A percentile compares a stretch with the other conserved stretches of the same genome.
Conservation (phyloP, 441 rosid species). For the Populus hybrid region DNA sequence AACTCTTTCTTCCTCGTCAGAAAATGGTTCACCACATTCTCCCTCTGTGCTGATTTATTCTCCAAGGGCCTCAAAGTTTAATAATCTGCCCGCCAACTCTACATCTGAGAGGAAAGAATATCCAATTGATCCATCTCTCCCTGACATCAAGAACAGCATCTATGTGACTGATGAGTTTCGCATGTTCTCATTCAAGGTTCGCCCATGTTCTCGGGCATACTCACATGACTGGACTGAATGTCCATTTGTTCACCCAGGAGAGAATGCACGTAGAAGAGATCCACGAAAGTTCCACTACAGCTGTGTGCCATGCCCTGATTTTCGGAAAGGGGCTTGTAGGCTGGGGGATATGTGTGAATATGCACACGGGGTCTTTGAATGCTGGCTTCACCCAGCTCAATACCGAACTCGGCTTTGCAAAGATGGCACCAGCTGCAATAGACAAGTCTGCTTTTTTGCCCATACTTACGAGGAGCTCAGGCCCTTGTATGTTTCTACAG, state of each 20-base stretch:
- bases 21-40: slow-evolving; percentile 28
- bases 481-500: slow-evolving; percentile 47
- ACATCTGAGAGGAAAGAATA: slow-evolving; percentile 48
- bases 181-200: slow-evolving; percentile 57
- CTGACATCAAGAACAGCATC: slow-evolving; percentile 59
- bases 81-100: slow-evolving; percentile 15
- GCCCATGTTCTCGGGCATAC: slow-evolving; percentile 59
- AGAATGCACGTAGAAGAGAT: slow-evolving; percentile 60
- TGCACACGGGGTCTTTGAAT: slow-evolving; percentile 61
- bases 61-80: slow-evolving; percentile 27
- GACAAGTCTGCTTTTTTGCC: slow-evolving; percentile 60
- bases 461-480: slow-evolving; percentile 51
- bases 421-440: slow-evolving; percentile 51
- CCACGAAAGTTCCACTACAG: slow-evolving; percentile 58
- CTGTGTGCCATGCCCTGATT: slow-evolving; percentile 67
- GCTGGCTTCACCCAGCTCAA: slow-evolving; percentile 63
- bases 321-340: slow-evolving; percentile 49
- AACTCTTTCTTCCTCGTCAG: slow-evolving; percentile 30
- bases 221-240: slow-evolving; percentile 71
- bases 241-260: slow-evolving; percentile 64
- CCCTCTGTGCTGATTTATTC: slow-evolving; percentile 30
- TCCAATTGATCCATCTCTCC: slow-evolving; percentile 51
- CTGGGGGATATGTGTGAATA: slow-evolving; percentile 61
- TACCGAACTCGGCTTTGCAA: slow-evolving; percentile 61
- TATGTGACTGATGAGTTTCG: slow-evolving; percentile 58